A percentile compares a stretch with the other conserved stretches of the same genome.
These are phyloP conservation scores for Pugionium cornutum DNA, from an alignment of 345 rosid species.

Conservation along the genomic window DNA sequence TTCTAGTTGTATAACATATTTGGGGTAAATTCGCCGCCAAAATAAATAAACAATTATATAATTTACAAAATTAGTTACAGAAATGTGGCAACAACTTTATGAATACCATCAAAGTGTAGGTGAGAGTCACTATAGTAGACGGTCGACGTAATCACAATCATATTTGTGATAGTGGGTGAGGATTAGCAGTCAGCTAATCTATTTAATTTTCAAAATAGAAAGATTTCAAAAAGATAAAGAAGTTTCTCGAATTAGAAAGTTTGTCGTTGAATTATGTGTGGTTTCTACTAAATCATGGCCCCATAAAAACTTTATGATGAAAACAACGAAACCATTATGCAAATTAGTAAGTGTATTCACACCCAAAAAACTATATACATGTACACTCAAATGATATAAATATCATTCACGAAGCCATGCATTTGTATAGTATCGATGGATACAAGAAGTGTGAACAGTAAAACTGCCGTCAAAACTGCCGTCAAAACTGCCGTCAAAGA, in stretches of 20 bases:
- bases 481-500: slow-evolving; percentile 18
- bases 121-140: no score
- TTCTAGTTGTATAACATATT: no score
- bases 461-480: slow-evolving; percentile 21
- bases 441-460: not conserved
- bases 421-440: not conserved
- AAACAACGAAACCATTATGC: slow-evolving; percentile 1
- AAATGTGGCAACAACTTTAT: no score
- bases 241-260: slow-evolving; percentile 5
- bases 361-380: not conserved
- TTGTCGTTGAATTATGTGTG: slow-evolving; percentile 13
- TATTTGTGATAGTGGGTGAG: no score
- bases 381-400: not conserved
- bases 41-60: no score
- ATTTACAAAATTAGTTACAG: no score
- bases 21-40: no score
- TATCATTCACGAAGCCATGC: not conserved
- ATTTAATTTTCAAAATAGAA: not conserved
- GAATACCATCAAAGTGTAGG: no score
- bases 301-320: not conserved
- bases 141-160: no score
- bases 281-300: not conserved
- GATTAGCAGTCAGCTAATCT: not conserved
- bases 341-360: slow-evolving; percentile 11
- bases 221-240: not conserved